These are phyloP conservation scores for Alloascoidea africana DNA, from an alignment of 805 yeast genomes.

Conservation along the genomic window DNA sequence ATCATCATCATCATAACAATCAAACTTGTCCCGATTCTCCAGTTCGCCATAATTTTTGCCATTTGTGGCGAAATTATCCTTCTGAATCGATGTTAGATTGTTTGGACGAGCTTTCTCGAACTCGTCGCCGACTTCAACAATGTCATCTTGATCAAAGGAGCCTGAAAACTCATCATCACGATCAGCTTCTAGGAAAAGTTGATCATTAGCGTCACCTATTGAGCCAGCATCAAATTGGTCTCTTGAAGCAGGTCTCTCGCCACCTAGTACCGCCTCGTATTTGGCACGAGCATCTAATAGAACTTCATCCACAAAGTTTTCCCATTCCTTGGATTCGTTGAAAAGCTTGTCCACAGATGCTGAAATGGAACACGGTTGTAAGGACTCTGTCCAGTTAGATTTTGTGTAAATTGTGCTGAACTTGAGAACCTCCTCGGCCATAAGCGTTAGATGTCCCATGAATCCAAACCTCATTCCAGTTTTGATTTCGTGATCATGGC, in stretches of 20 bases:
- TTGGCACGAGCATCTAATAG: not conserved
- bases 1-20: not conserved
- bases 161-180: not conserved
- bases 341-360: not conserved
- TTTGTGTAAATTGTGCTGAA: no score
- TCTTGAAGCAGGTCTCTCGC: not conserved
- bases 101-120: not conserved
- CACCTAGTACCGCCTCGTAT: not conserved
- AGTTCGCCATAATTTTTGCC: not conserved
- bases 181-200: not conserved
- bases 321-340: not conserved
- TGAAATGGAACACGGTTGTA: not conserved
- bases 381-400: no score
- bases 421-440: not conserved
- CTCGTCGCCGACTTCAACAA: not conserved
- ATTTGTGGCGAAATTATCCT: not conserved
- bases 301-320: not conserved
- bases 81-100: conserved; percentile 1
- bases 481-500: not conserved
- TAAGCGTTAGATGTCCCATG: not conserved
- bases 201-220: not conserved
- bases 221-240: not conserved
- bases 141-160: not conserved
- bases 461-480: not conserved
- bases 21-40: not conserved